These are phyloP conservation scores for Russula sp. DNA, from an alignment of 768 basidiomycete genomes.

Conservation along the genomic window DNA sequence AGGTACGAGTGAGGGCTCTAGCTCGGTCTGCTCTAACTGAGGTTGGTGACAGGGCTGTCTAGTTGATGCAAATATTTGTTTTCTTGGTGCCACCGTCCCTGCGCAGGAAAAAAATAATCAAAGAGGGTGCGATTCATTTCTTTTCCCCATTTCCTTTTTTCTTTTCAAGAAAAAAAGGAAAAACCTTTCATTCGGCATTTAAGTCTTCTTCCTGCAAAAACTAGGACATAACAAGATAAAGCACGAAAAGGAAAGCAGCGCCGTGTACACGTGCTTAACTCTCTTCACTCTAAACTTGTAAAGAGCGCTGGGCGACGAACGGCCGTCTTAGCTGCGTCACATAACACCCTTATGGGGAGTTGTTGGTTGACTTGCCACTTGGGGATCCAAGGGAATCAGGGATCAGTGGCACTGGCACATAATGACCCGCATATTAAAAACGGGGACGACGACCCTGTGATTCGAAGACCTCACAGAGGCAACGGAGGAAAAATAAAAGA, in stretches of 20 bases:
- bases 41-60: neutral
- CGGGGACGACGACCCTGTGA: slow-evolving; percentile 7
- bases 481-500: neutral
- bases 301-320: neutral
- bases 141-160: too few species aligned
- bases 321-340: neutral
- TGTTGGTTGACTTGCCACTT: slow-evolving; percentile 12
- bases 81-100: neutral
- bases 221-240: neutral
- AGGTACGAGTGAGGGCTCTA: neutral
- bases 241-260: neutral
- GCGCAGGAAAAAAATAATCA: neutral
- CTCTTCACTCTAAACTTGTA: neutral
- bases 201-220: neutral
- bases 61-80: neutral
- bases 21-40: neutral
- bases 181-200: neutral
- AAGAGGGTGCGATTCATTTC: neutral
- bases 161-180: too few species aligned
- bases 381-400: neutral
- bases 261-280: neutral
- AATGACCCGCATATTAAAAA: neutral
- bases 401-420: neutral
- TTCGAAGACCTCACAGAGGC: neutral
- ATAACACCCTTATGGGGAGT: neutral